A percentile compares a stretch with the other conserved stretches of the same genome.
phyloP scores from a whole-genome alignment of 2,329 filamentous ascomycete species.

The Exophiala sideris region DNA sequence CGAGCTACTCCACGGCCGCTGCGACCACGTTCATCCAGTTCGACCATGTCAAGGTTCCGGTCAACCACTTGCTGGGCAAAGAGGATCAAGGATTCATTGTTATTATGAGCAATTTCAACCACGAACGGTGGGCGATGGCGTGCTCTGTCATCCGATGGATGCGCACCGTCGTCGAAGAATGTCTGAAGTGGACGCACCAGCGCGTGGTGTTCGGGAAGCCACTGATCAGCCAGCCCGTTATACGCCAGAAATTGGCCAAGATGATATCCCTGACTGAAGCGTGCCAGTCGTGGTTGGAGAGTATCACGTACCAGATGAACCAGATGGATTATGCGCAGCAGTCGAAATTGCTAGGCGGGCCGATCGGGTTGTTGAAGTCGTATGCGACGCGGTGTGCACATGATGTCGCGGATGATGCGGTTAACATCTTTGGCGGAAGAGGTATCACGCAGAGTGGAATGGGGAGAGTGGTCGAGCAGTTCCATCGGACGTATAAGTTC shows the following conservation, averaged over 20 bases:
- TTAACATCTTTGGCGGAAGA: slow-evolving; percentile 70
- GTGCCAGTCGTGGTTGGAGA: slow-evolving; percentile 64
- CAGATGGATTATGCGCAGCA: slow-evolving; percentile 48
- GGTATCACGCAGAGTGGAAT: slow-evolving; percentile 68
- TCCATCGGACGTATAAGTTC: slow-evolving; percentile 58
- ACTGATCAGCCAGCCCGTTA: slow-evolving; percentile 70
- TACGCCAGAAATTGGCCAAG: slow-evolving; percentile 68
- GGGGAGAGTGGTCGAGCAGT: slow-evolving; percentile 67
- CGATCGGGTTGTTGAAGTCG: slow-evolving; percentile 70
- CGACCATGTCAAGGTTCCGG: slow-evolving; percentile 69
- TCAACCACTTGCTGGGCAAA: slow-evolving; percentile 64
- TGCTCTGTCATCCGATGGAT: slow-evolving; percentile 62
- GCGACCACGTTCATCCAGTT: slow-evolving; percentile 74
- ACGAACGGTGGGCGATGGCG: slow-evolving; percentile 69
- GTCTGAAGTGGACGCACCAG: slow-evolving; percentile 77
- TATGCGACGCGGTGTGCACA: slow-evolving; percentile 69
- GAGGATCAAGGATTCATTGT: slow-evolving; percentile 72
- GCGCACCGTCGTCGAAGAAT: slow-evolving; percentile 60
- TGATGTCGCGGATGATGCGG: slow-evolving; percentile 66
- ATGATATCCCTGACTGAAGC: slow-evolving; percentile 65
- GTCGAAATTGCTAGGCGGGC: slow-evolving; percentile 59
- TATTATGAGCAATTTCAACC: slow-evolving; percentile 78
- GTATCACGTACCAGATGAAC: slow-evolving; percentile 46
- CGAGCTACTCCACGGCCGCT: slow-evolving; percentile 61
- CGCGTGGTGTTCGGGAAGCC: slow-evolving; percentile 66